Base-by-base conservation (phyloP, 495 filamentous ascomycete species). In the Penicillium cinerascens region DNA sequence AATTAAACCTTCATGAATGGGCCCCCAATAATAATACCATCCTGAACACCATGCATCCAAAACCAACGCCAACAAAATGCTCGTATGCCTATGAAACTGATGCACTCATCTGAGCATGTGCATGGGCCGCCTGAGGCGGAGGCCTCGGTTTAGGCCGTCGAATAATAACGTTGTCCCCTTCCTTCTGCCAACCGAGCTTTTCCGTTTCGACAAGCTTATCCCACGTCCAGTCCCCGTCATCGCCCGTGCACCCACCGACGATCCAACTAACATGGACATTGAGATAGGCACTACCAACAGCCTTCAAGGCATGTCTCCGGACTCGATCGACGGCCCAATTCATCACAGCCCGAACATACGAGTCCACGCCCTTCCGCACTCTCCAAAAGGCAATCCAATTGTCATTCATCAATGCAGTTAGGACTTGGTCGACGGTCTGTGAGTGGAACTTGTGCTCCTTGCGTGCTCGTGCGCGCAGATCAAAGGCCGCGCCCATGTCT, bases 321-420 rank as follows among this genome's bases (percentile, higher is more conserved):
- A 97, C 75, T 44, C 79, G 71, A 20, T 82, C 80, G 53, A 88
- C 87, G 6, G 88, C 87, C 73, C 80, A 89, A 59, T 91, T 87
- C 78, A 97, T 86, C 29, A 98, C 64, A 41, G 82, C 78, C 5
- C 81, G 82, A 62, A 85, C 78, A 65, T 91, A 84, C 11, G 85
- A 86, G 71, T 95, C 89, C 33, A 93, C 88, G 49, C 73, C 78
- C 44, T 76, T 78, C 70, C 81, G 83, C 38, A 87, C 69, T 50
- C 80, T 77, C 78, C 87, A 87, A 65, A 93, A 97, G 6, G 78
- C 61, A 29, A 87, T 76, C 78, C 90, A 97, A 61, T 96, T 87
- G 47, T 90, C 91, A 56, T 85, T 83, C 47, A 84, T 80, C 42
- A 98, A 68, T 15, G 90, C 85, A 42, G 68, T 66, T 27, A 98